phyloP scores from a whole-genome alignment of 768 basidiomycete genomes.

The Clathrus columnatus region DNA sequence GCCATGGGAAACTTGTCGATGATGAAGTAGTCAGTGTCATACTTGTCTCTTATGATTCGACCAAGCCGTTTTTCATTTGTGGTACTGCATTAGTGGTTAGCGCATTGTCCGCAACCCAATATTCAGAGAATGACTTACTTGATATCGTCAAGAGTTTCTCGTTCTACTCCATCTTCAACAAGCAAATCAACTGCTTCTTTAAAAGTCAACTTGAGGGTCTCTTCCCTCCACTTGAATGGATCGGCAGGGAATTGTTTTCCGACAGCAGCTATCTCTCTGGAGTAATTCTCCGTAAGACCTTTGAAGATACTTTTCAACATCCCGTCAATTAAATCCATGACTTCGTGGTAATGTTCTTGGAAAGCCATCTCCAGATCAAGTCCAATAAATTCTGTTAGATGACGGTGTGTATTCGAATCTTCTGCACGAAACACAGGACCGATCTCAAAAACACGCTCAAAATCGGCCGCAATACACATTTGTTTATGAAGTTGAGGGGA shows the following conservation, averaged over 20 bases:
- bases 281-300: conserved; percentile 66
- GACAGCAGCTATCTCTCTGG: conserved; percentile 74
- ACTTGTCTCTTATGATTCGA: conserved; percentile 81
- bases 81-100: conserved; percentile 45
- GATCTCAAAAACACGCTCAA: conserved; percentile 97
- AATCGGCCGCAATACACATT: conserved; percentile 98
- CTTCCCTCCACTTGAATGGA: conserved; percentile 90
- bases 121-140: conserved; percentile 39
- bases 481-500: conserved; percentile 97
- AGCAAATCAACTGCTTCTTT: conserved; percentile 82
- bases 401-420: conserved; percentile 93
- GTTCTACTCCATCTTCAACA: conserved; percentile 73
- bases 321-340: conserved; percentile 83
- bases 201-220: conserved; percentile 80
- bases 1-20: conserved; percentile 98
- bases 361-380: conserved; percentile 99
- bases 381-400: conserved; percentile 97
- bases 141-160: conserved; percentile 81
- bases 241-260: conserved; percentile 88
- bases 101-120: not conserved
- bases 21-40: conserved; percentile 97
- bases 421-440: conserved; percentile 96
- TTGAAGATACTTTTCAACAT: conserved; percentile 84
- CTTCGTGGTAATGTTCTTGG: conserved; percentile 98
- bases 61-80: conserved; percentile 94